Evolutionary conservation across 2,329 filamentous ascomycete species (phyloP).

Genomic region (Cercospora nicotianae): DNA sequence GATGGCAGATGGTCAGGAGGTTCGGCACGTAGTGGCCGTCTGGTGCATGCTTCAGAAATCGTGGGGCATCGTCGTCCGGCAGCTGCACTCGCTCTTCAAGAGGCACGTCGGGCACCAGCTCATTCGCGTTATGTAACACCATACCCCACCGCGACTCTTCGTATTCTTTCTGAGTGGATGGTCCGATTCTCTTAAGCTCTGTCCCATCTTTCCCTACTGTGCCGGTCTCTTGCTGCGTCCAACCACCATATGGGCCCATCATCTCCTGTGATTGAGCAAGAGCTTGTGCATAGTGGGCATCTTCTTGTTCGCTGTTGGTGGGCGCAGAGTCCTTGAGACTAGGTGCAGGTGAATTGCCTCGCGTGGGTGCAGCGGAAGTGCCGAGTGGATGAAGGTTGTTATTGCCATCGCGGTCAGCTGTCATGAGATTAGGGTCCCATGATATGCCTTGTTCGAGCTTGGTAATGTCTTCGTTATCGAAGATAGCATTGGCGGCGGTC

Average conservation of each 20-base stretch:
- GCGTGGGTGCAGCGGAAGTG: conserved; percentile 35
- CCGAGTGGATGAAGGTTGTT: conserved; percentile 34
- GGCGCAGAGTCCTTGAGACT: conserved; percentile 29
- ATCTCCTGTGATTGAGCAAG: conserved; percentile 30
- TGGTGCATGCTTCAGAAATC: conserved; percentile 58
- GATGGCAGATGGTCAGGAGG: conserved; percentile 62
- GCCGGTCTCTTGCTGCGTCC: conserved; percentile 54
- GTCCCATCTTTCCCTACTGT: conserved; percentile 45
- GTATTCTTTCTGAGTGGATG: conserved; percentile 56
- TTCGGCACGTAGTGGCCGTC: conserved; percentile 57
- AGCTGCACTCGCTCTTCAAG: conserved; percentile 41
- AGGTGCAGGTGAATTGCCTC: conserved; percentile 33
- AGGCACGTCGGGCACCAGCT: conserved; percentile 57
- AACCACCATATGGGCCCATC: conserved; percentile 6
- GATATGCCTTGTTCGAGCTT: conserved; percentile 27
- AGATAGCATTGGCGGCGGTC: conserved; percentile 33
- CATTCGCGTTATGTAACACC: conserved; percentile 46
- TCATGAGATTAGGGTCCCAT: conserved; percentile 36
- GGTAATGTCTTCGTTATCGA: conserved; percentile 37
- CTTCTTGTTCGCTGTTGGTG: conserved; percentile 34
- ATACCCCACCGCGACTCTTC: conserved; percentile 58
- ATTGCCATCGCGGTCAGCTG: conserved; percentile 36
- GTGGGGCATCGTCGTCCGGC: conserved; percentile 51
- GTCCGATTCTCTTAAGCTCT: conserved; percentile 51
- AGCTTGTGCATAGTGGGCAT: conserved; percentile 33